Conservation (phyloP, 148 eudicot genomes). For the Rheum nobile region DNA sequence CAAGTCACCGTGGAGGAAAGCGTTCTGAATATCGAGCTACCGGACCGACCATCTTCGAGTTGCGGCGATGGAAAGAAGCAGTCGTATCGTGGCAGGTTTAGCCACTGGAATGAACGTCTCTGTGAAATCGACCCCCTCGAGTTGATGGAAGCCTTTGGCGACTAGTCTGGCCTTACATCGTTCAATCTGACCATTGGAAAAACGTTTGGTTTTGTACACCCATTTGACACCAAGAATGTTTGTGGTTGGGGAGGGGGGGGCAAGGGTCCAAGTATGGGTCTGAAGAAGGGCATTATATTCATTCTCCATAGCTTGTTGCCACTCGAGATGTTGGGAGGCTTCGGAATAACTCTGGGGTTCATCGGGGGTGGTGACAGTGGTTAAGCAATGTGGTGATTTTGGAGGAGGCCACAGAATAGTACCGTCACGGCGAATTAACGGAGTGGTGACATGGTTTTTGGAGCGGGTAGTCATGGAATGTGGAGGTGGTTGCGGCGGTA, state of each 20-base stretch:
- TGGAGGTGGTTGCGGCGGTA: too few species aligned
- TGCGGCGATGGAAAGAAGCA: not conserved
- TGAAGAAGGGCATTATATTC: too few species aligned
- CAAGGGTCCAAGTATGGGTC: not conserved
- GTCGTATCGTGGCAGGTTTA: not conserved
- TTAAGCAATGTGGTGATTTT: too few species aligned
- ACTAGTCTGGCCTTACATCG: too few species aligned
- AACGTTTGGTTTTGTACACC: not conserved
- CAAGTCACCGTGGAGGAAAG: not conserved
- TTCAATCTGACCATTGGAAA: not conserved
- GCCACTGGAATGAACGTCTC: not conserved
- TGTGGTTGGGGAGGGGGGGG: not conserved
- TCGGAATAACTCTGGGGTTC: too few species aligned
- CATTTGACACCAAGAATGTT: not conserved
- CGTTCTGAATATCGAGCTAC: not conserved
- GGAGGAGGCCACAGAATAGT: too few species aligned
- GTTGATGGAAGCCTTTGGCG: not conserved
- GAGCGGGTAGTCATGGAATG: too few species aligned
- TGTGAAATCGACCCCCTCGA: not conserved
- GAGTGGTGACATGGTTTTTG: too few species aligned
- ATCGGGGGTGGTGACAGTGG: too few species aligned
- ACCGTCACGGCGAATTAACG: too few species aligned
- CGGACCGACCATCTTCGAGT: not conserved
- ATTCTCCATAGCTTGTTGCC: too few species aligned
- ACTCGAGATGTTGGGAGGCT: too few species aligned